These are phyloP conservation scores for Parascedosporium putredinis DNA, from an alignment of 2,329 filamentous ascomycete genomes.

Conservation along the genomic window DNA sequence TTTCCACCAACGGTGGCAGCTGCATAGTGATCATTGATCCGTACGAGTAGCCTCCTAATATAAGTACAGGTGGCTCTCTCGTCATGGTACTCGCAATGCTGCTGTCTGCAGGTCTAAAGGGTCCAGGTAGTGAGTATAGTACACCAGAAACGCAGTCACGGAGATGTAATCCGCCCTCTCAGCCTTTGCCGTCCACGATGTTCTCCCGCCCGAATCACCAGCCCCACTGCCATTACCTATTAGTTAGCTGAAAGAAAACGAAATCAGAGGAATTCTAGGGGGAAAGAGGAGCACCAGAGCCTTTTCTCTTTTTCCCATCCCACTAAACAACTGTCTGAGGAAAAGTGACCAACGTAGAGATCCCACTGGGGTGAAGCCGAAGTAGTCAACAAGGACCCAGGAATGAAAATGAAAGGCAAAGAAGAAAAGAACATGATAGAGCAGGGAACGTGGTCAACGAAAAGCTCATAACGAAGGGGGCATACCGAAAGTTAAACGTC, in stretches of 20 bases:
- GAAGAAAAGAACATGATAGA: neutral
- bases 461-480: too few relatives aligned
- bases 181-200: conserved; percentile 76
- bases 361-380: too few relatives aligned
- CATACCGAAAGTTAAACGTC: conserved; percentile 86
- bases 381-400: too few relatives aligned
- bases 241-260: neutral
- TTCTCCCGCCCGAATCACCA: conserved; percentile 60
- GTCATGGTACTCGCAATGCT: neutral
- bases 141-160: conserved; percentile 66
- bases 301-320: too few relatives aligned
- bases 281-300: too few relatives aligned
- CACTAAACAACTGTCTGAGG: too few relatives aligned
- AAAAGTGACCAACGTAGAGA: too few relatives aligned
- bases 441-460: too few relatives aligned
- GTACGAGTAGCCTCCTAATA: conserved; percentile 82
- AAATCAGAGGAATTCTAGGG: neutral
- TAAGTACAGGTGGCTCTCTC: conserved; percentile 23
- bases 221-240: conserved; percentile 56
- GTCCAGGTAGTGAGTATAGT: conserved; percentile 57
- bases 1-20: conserved; percentile 50
- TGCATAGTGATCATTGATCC: conserved; percentile 72
- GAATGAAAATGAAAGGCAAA: neutral
- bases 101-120: conserved; percentile 18
- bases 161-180: conserved; percentile 78